Percentiles rank a stretch among this genome's conserved stretches.
Evolutionary conservation across 129 eudicot species (phyloP).

Genomic region (Ambrosia artemisiifolia): DNA sequence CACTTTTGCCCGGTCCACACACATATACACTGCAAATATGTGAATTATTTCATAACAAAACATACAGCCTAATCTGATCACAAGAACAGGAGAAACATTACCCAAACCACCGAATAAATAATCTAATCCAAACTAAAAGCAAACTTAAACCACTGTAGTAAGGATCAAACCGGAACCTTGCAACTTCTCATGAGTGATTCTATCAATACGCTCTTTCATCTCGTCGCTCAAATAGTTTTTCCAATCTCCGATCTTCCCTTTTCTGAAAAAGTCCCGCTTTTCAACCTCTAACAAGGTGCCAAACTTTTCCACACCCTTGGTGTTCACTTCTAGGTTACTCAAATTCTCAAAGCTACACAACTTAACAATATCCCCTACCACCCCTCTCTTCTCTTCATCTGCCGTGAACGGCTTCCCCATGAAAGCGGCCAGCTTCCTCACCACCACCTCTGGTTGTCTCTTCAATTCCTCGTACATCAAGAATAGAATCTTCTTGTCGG

Average conservation of each 20-base stretch:
- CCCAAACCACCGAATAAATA: too few relatives aligned
- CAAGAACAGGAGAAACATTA: too few relatives aligned
- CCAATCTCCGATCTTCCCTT: conserved; percentile 1
- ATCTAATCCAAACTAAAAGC: too few relatives aligned
- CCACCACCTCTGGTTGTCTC: conserved; percentile 9
- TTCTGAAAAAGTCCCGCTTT: neutral
- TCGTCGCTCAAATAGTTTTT: too few relatives aligned
- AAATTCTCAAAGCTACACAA: conserved; percentile 1
- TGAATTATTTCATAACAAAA: too few relatives aligned
- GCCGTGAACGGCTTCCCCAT: conserved; percentile 22
- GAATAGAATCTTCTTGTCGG: conserved; percentile 27
- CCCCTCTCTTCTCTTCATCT: conserved; percentile 16
- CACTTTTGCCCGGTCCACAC: too few relatives aligned
- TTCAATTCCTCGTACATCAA: conserved; percentile 44
- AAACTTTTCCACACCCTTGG: neutral
- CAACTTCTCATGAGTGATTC: neutral
- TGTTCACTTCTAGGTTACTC: conserved; percentile 10
- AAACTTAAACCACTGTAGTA: neutral
- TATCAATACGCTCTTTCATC: conserved; percentile 7
- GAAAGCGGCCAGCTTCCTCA: conserved; percentile 36
- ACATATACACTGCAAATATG: too few relatives aligned
- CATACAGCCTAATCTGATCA: too few relatives aligned
- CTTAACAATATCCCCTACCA: conserved; percentile 12
- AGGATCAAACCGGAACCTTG: conserved; percentile 5
- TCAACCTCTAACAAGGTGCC: neutral